phyloP scores from a whole-genome alignment of 495 filamentous ascomycete species.

The Talaromyces ruber region DNA sequence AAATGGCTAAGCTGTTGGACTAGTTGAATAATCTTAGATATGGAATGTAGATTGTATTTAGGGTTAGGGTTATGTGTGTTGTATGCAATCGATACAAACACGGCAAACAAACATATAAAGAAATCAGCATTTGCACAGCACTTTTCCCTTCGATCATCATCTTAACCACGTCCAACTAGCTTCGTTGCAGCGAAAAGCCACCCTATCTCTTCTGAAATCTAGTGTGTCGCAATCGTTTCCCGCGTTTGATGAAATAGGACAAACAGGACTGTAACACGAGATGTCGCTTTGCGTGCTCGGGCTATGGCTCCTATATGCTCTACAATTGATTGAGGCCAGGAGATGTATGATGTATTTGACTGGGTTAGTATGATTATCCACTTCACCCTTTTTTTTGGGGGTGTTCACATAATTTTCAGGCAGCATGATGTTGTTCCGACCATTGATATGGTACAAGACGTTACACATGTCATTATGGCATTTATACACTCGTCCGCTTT shows the following conservation, averaged over 20 bases:
- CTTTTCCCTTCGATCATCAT: neutral
- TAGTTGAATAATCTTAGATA: neutral
- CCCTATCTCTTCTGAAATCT: neutral
- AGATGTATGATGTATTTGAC: conserved; percentile 52
- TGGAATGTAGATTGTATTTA: neutral
- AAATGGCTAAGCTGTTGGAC: neutral
- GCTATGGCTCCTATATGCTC: neutral
- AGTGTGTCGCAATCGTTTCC: neutral
- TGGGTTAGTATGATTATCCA: conserved; percentile 26
- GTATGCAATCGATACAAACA: neutral
- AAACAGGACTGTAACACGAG: neutral
- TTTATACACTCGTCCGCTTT: conserved; percentile 57
- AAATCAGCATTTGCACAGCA: neutral
- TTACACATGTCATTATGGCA: conserved; percentile 60
- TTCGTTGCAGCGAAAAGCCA: neutral
- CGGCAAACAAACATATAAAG: neutral
- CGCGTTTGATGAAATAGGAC: neutral
- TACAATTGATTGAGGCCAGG: neutral
- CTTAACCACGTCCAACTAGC: neutral
- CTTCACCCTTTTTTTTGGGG: neutral
- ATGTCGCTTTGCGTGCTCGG: neutral
- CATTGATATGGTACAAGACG: conserved; percentile 28
- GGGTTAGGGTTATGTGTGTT: neutral
- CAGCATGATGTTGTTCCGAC: conserved; percentile 46
- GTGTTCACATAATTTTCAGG: conserved; percentile 15